Evolutionary conservation across 2,329 filamentous ascomycete genomes (phyloP), one percentile per base, ranked within the genome.

Genomic region (Zymoseptoria passerinii): DNA sequence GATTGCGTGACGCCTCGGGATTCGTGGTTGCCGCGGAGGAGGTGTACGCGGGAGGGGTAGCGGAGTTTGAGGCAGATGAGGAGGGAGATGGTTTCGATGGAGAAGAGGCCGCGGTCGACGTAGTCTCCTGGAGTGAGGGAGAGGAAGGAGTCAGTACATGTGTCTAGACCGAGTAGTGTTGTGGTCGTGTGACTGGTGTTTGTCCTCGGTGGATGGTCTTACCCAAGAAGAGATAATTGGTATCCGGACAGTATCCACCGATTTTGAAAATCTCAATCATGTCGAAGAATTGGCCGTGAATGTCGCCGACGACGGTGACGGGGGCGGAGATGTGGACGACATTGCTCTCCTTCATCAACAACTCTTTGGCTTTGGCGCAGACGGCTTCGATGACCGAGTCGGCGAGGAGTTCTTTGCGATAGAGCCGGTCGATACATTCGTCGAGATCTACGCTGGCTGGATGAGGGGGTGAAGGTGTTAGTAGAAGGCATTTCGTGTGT

Each of bases 301-400:
- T 99, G 74, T 99, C 94, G 65, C 94, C 94, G 48, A 99, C 94
- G 8, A 99, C 94, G 16, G 94, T 99, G 59, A 99, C 90, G 1
- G 94, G 94, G 29, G 94, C 92, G 68, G 86, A 85, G 63, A 99
- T 95, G 74, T 99, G 94, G 61, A 99, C 94, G 63, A 99, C 94
- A 77, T 99, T 99, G 83, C 92, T 97, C 84, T 99, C 94, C 73
- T 95, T 92, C 94, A 99, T 99, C 67, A 99, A 83, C 67, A 99
- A 81, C 79, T 99, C 94, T 73, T 99, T 99, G 20, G 95, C 94
- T 76, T 99, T 99, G 75, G 94, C 92, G 79, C 94, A 99, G 84
- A 99, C 92, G 70, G 94, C 94, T 78, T 99, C 94, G 75, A 99
- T 92, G 66, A 99, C 92, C 49, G 92, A 96, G 77, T 99, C 94